Percentiles rank a stretch among this genome's conserved stretches.
Conservation (phyloP, 106 monocot genomes). For the Phalaenopsis aphrodite region DNA sequence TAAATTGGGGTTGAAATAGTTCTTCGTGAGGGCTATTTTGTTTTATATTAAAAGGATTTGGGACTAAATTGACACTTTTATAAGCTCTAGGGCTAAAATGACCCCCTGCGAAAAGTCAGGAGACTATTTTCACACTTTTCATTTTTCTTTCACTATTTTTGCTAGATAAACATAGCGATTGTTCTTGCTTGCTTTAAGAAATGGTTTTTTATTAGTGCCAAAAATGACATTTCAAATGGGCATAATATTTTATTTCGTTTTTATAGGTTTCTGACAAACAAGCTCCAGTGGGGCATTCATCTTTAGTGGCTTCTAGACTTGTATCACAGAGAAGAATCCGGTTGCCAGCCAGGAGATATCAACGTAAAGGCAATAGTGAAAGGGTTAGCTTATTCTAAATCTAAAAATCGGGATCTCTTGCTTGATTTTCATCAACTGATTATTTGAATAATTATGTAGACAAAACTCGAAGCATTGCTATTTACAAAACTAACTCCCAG, state of each 20-base stretch:
- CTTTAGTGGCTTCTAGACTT: conserved; percentile 72
- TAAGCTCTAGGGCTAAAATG: too few species aligned
- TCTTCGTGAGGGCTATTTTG: too few species aligned
- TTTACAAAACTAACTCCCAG: too few species aligned
- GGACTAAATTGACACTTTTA: too few species aligned
- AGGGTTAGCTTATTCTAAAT: conserved; percentile 32
- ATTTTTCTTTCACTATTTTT: background rate
- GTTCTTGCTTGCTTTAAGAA: too few species aligned
- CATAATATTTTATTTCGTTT: conserved; percentile 3
- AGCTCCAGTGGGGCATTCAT: conserved; percentile 42
- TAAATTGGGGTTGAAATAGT: too few species aligned
- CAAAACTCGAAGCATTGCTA: too few species aligned
- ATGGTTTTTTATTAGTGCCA: too few species aligned
- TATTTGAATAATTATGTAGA: background rate
- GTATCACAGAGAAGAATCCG: conserved; percentile 81
- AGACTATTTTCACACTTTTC: too few species aligned
- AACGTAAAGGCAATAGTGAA: conserved; percentile 63
- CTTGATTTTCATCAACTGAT: background rate
- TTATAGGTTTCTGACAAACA: conserved; percentile 78
- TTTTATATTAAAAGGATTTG: too few species aligned
- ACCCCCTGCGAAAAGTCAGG: too few species aligned
- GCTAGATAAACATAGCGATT: too few species aligned
- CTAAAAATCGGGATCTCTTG: background rate
- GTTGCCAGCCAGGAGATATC: conserved; percentile 68
- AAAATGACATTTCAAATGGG: background rate